These are phyloP conservation scores for Podospora comata DNA, from an alignment of 495 filamentous ascomycete species.

Conservation along the genomic window DNA sequence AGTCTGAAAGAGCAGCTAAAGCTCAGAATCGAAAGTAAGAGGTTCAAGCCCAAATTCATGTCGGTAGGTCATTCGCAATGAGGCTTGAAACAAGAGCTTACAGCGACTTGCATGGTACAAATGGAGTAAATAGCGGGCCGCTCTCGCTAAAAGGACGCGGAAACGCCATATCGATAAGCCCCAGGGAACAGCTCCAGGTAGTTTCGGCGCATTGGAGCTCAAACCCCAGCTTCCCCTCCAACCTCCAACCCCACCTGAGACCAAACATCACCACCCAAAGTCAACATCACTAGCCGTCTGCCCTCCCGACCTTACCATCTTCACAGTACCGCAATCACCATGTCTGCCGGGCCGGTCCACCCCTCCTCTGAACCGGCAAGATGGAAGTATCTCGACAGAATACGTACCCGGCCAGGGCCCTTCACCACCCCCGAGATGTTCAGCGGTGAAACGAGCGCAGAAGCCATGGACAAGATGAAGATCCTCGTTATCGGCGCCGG, in stretches of 20 bases:
- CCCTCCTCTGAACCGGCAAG: slow-evolving; percentile 27
- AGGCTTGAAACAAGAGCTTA: background rate
- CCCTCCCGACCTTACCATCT: background rate
- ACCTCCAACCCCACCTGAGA: background rate
- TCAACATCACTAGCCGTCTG: background rate
- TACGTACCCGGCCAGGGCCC: slow-evolving; percentile 72
- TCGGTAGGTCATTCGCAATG: background rate
- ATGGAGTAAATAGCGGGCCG: background rate
- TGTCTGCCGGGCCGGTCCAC: slow-evolving; percentile 29
- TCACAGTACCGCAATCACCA: slow-evolving; percentile 12
- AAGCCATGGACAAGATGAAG: slow-evolving; percentile 52
- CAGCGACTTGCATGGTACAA: background rate
- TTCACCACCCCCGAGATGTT: slow-evolving; percentile 71
- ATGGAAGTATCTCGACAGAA: slow-evolving; percentile 72
- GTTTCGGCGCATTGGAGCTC: background rate
- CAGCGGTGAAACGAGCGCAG: slow-evolving; percentile 58
- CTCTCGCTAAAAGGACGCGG: background rate
- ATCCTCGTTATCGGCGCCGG: slow-evolving; percentile 65
- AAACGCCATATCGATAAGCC: too few species aligned
- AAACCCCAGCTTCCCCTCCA: background rate
- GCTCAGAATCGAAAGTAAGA: background rate
- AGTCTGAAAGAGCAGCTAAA: too few species aligned
- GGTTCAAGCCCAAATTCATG: background rate
- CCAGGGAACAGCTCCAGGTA: too few species aligned
- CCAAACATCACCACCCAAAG: background rate